These are phyloP conservation scores for Claviceps sp. DNA, from an alignment of 2,329 filamentous ascomycete species.

Conservation along the genomic window DNA sequence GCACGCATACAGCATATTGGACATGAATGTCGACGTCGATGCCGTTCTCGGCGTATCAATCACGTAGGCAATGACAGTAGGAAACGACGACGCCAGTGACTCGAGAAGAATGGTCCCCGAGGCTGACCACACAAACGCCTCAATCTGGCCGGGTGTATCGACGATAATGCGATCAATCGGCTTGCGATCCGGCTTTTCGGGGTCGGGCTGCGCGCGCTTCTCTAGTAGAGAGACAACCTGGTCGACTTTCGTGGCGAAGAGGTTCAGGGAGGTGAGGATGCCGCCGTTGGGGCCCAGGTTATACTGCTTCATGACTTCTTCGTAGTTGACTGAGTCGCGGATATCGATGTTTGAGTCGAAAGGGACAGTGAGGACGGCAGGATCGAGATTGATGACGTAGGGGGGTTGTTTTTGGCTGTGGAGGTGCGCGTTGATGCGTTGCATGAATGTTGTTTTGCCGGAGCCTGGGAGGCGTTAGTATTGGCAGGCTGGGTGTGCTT, in stretches of 20 bases:
- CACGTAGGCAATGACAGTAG: slow-evolving; percentile 92
- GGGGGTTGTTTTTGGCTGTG: slow-evolving; percentile 69
- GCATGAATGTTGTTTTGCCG: slow-evolving; percentile 99
- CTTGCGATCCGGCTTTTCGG: slow-evolving; percentile 44
- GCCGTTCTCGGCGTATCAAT: slow-evolving; percentile 92
- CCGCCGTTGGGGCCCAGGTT: slow-evolving; percentile 95
- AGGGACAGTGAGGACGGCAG: slow-evolving; percentile 81
- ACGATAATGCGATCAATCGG: slow-evolving; percentile 75
- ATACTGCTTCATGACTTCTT: slow-evolving; percentile 99
- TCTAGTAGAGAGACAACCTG: slow-evolving; percentile 83
- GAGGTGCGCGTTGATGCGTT: slow-evolving; percentile 87
- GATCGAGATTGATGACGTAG: slow-evolving; percentile 95
- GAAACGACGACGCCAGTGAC: slow-evolving; percentile 83
- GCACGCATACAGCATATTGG: slow-evolving; percentile 98
- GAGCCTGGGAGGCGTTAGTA: slow-evolving; percentile 43
- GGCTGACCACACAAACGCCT: slow-evolving; percentile 97
- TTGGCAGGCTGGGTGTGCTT: too few species aligned
- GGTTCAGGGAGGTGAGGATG: slow-evolving; percentile 86
- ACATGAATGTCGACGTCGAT: slow-evolving; percentile 96
- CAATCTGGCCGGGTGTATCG: slow-evolving; percentile 94
- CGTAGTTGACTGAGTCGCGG: slow-evolving; percentile 96
- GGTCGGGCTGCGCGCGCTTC: slow-evolving; percentile 62
- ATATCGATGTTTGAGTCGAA: slow-evolving; percentile 99
- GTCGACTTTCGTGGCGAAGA: slow-evolving; percentile 96
- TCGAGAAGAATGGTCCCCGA: slow-evolving; percentile 89